Evolutionary conservation across 2,329 filamentous ascomycete genomes (phyloP), one percentile per base, ranked within the genome.

Genomic region (Salinomyces thailandicus): DNA sequence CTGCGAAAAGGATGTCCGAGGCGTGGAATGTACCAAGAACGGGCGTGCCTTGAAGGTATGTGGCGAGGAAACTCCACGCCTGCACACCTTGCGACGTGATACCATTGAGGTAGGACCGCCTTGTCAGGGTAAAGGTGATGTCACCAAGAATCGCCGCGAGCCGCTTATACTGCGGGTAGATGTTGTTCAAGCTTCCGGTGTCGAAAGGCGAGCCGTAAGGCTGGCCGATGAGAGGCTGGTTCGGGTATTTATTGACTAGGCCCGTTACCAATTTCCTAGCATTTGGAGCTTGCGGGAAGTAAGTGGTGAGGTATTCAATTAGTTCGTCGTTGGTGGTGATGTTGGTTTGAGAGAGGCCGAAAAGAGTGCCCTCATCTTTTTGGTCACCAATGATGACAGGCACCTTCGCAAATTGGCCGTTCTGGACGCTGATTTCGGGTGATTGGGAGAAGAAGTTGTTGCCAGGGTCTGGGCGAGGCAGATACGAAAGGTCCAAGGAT

Each of bases 281-380:
- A 2, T 53, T 58, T 2, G 68, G 66, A 2, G 80, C 72, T 17
- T 63, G 55, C 22, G 67, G 58, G 64, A 53, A 55, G 63, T 74
- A 81, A 34, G 73, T 53, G 2, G 60, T 50, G 15, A 91, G 59
- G 51, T 89, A 89, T 13, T 69, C 61, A 20, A 75, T 67, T 0
- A 87, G 47, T 5, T 75, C 59, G 1, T 61, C 60, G 0, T 68
- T 74, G 1, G 69, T 79, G 7, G 73, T 81, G 34, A 87, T 62
- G 54, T 86, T 84, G 19, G 59, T 53, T 45, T 83, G 79, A 55
- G 79, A 78, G 20, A 87, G 64, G 4, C 77, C 67, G 53, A 87
- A 85, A 2, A 87, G 58, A 0, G 82, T 85, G 13, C 82, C 81
- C 58, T 89, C 82, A 52, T 89, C 83, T 62, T 87, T 81, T 57